phyloP scores from a whole-genome alignment of 129 eudicot genomes.

The Lactuca saligna region DNA sequence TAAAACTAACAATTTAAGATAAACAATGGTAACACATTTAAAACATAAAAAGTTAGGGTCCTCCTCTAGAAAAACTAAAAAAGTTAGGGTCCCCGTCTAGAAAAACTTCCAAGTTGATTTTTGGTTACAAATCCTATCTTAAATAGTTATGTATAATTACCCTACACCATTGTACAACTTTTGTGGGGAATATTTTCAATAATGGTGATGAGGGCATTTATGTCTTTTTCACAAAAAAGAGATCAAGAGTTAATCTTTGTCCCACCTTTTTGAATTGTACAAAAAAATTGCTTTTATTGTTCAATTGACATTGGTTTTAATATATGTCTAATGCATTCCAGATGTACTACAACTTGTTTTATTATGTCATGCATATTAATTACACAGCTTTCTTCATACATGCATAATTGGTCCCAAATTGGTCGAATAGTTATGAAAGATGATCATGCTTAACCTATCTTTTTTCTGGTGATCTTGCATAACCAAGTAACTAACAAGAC shows the following conservation, averaged over 20 bases:
- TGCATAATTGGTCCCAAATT: not conserved
- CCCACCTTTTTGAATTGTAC: too few species aligned
- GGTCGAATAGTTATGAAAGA: not conserved
- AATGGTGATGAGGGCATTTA: too few species aligned
- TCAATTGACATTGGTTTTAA: too few species aligned
- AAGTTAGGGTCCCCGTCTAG: not conserved
- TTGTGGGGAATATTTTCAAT: not conserved
- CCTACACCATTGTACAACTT: not conserved
- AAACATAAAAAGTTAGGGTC: slow-evolving; percentile 2
- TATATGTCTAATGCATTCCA: too few species aligned
- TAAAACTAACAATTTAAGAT: not conserved
- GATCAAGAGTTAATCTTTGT: too few species aligned
- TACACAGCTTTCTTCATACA: not conserved
- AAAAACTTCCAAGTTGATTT: not conserved
- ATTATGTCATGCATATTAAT: too few species aligned
- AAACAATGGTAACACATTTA: not conserved
- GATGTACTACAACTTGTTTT: too few species aligned
- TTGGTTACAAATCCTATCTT: not conserved
- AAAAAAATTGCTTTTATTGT: too few species aligned
- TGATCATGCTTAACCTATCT: not conserved
- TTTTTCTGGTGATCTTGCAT: not conserved
- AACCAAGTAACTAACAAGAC: too few species aligned
- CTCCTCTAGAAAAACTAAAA: not conserved
- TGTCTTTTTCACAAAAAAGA: too few species aligned
- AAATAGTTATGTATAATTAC: not conserved